Evolutionary conservation across 495 filamentous ascomycete genomes (phyloP).

Genomic region (Margaritispora aquatica): DNA sequence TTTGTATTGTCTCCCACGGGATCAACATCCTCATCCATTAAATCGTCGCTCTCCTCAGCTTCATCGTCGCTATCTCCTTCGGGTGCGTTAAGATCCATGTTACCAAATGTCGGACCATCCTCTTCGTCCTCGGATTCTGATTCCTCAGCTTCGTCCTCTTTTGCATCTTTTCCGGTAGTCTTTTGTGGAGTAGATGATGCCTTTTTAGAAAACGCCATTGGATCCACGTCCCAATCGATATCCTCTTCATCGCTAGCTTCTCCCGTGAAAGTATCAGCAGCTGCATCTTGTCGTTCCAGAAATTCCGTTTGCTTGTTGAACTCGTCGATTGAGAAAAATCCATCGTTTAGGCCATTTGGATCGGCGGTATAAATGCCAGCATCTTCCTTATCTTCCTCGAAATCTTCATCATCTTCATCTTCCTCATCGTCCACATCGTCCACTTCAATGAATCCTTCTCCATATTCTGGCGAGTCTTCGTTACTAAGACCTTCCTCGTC

Average conservation of each 20-base stretch:
- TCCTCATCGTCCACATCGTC: slow-evolving; percentile 33
- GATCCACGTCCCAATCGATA: slow-evolving; percentile 77
- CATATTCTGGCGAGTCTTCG: slow-evolving; percentile 37
- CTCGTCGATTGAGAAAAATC: slow-evolving; percentile 96
- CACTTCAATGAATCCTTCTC: slow-evolving; percentile 34
- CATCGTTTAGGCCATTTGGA: slow-evolving; percentile 71
- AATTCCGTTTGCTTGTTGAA: slow-evolving; percentile 92
- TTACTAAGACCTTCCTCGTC: slow-evolving; percentile 34
- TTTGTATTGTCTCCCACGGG: slow-evolving; percentile 61
- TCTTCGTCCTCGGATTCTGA: slow-evolving; percentile 55
- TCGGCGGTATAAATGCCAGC: slow-evolving; percentile 35
- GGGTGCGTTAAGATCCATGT: slow-evolving; percentile 53
- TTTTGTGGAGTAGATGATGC: slow-evolving; percentile 12
- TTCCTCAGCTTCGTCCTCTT: slow-evolving; percentile 23
- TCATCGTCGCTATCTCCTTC: slow-evolving; percentile 50
- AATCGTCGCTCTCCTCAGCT: slow-evolving; percentile 39
- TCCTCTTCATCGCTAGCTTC: slow-evolving; percentile 67
- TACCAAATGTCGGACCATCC: slow-evolving; percentile 71
- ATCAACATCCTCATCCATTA: slow-evolving; percentile 46
- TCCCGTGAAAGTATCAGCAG: slow-evolving; percentile 54
- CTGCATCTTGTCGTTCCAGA: slow-evolving; percentile 74
- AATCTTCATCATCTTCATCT: slow-evolving; percentile 30
- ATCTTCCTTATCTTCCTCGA: slow-evolving; percentile 30
- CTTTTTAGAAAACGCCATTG: slow-evolving; percentile 33
- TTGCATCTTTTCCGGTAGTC: slow-evolving; percentile 15